Percentiles rank a stretch among this genome's conserved stretches.
Conservation (phyloP, 306 rosid species). For the Psophocarpus tetragonolobus region DNA sequence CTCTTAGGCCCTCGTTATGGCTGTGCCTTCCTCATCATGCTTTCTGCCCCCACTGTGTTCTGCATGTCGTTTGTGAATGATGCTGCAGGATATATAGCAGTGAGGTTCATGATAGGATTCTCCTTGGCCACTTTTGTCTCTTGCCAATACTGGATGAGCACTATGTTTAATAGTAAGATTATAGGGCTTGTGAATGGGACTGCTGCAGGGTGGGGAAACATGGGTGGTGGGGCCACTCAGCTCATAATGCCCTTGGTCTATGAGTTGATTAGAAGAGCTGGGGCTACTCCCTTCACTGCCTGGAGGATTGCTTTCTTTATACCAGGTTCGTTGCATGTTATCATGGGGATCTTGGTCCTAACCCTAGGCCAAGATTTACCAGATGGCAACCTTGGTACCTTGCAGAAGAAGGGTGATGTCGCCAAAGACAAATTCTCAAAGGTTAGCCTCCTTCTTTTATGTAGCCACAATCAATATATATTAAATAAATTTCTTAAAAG, state of each 20-base stretch:
- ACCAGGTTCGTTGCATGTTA: conserved; percentile 68
- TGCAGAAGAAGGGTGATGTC: conserved; percentile 76
- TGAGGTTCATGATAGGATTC: conserved; percentile 86
- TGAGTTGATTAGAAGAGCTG: conserved; percentile 52
- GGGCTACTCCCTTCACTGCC: conserved; percentile 77
- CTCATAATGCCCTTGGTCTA: conserved; percentile 80
- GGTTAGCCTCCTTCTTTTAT: conserved; percentile 37
- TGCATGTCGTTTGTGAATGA: conserved; percentile 70
- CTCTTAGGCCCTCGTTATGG: conserved; percentile 78
- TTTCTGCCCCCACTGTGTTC: conserved; percentile 69
- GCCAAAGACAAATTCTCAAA: conserved; percentile 76
- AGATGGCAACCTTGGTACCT: conserved; percentile 74
- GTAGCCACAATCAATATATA: background rate
- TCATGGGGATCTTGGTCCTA: conserved; percentile 74
- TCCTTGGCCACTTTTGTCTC: conserved; percentile 92
- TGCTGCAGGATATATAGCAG: conserved; percentile 67
- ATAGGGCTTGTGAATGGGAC: conserved; percentile 87
- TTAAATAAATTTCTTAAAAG: background rate
- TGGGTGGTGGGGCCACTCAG: conserved; percentile 98
- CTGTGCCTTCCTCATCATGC: conserved; percentile 76
- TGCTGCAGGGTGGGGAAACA: conserved; percentile 95
- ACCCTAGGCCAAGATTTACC: conserved; percentile 92
- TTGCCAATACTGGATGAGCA: conserved; percentile 97
- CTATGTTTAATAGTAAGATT: conserved; percentile 82
- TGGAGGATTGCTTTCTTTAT: conserved; percentile 95